Evolutionary conservation across 1,284 basidiomycete species (phyloP), one percentile per base, ranked within the genome.

Genomic region (Cryptococcus sp.): DNA sequence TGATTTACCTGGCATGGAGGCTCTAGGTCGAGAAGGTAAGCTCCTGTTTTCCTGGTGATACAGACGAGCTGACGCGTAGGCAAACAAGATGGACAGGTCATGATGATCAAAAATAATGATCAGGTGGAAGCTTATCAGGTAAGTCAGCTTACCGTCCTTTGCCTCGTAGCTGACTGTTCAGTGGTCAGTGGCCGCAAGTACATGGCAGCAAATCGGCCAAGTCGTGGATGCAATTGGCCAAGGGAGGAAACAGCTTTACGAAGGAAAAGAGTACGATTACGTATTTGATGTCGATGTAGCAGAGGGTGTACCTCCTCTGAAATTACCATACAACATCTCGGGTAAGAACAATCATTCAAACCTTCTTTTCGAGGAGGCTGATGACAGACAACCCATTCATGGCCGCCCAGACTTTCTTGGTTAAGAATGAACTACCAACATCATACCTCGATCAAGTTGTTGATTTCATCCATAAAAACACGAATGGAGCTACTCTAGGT

Each of bases 251-350:
- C 90, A 94, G 72, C 80, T 94, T 4, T 87, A 88, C 70, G 76
- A 89, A 61, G 96, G 96, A 25, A 86, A 86, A 69, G 94, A 98
- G 75, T 99, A 93, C 68, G 96, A 99, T 76, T 94, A 97, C 66
- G 94, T 99, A 7, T 98, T 98, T 66, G 93, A 98, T 66, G 93
- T 99, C 18, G 94, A 98, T 67, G 87, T 98, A 24, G 81, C 90
- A 59, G 94, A 98, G 59, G 94, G 91, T 7, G 84, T 83, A 21
- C 93, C 94, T 5, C 86, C 92, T 5, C 79, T 98, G 58, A 98
- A 98, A 69, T 81, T 99, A 28, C 93, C 94, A 0, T 98, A 89
- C 75, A 98, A 98, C 69, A 83, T 82, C 13, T 82, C 82, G 42
- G 91, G 91, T 89, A 59, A 55, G 83, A 59, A n/a, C n/a, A n/a